Conservation (phyloP, 371 early-diverging fungal species). For the Mortierella sp. region DNA sequence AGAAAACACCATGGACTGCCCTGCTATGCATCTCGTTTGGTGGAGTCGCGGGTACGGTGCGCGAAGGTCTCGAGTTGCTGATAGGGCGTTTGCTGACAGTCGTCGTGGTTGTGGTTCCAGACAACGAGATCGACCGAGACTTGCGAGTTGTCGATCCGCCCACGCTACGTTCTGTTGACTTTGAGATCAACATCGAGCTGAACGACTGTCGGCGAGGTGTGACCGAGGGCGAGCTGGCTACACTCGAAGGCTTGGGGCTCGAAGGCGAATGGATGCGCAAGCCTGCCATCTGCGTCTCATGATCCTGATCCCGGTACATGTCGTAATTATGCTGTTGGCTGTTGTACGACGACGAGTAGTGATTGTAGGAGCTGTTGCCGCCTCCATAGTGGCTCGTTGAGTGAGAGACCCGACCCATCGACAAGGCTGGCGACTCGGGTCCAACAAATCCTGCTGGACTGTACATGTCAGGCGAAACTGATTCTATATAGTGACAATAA, state of each 20-base stretch:
- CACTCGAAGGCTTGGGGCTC: constrained; percentile 33
- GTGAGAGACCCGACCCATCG: constrained; percentile 29
- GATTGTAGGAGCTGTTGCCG: constrained; percentile 19
- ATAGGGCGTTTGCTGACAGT: constrained; percentile 41
- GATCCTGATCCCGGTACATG: constrained; percentile 41
- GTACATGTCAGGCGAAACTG: constrained; percentile 54
- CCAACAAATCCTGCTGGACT: constrained; percentile 49
- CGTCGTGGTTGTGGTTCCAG: constrained; percentile 40
- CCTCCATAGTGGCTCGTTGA: constrained; percentile 22
- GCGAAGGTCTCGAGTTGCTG: constrained; percentile 34
- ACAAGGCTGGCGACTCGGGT: constrained; percentile 23
- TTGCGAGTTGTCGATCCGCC: constrained; percentile 46
- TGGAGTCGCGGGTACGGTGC: constrained; percentile 36
- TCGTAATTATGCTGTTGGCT: constrained; percentile 31
- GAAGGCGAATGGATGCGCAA: constrained; percentile 54
- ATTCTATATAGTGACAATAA: constrained; percentile 11
- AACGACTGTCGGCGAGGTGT: constrained; percentile 57
- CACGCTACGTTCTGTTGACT: constrained; percentile 32
- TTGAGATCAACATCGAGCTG: constrained; percentile 39
- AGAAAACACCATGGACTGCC: constrained; percentile 18
- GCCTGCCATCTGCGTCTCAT: constrained; percentile 55
- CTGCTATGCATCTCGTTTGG: constrained; percentile 23
- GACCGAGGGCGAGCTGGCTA: constrained; percentile 20
- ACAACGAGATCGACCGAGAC: constrained; percentile 49
- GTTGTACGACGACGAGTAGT: constrained; percentile 22